These are phyloP conservation scores for Leccinum ochraceum DNA, from an alignment of 768 basidiomycete species.

Conservation along the genomic window DNA sequence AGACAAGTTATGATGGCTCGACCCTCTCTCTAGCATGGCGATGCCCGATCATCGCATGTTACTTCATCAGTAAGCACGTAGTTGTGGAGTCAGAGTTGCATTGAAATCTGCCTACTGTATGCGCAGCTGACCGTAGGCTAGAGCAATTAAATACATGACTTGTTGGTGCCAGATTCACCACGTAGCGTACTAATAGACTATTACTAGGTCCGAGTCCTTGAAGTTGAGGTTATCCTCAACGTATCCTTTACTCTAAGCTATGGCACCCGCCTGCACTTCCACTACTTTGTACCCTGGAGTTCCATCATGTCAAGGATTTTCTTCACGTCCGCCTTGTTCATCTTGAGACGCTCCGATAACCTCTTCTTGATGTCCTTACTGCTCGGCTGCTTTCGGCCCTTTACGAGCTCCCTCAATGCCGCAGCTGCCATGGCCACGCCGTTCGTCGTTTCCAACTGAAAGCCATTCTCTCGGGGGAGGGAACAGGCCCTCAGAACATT, in stretches of 20 bases:
- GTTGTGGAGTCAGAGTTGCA: not conserved
- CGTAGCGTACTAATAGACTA: not conserved
- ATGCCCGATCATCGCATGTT: too few relatives aligned
- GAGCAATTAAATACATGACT: not conserved
- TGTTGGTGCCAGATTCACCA: not conserved
- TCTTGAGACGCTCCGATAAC: not conserved
- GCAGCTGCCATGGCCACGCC: not conserved
- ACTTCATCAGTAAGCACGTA: not conserved
- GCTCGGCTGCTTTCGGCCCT: not conserved
- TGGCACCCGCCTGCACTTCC: too few relatives aligned
- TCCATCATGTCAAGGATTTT: not conserved
- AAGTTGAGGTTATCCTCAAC: not conserved
- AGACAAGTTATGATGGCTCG: too few relatives aligned
- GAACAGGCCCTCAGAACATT: slow-evolving; percentile 4
- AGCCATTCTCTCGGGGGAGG: not conserved
- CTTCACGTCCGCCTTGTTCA: not conserved
- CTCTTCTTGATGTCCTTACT: not conserved
- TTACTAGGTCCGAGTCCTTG: not conserved
- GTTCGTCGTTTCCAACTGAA: not conserved
- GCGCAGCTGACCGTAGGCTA: not conserved
- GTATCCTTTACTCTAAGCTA: not conserved
- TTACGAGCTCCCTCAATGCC: not conserved
- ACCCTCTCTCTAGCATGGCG: too few relatives aligned
- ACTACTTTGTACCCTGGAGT: not conserved
- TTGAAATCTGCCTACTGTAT: too few relatives aligned